Evolutionary conservation across 2,329 filamentous ascomycete genomes (phyloP).

Genomic region (Pseudogymnoascus sp.): DNA sequence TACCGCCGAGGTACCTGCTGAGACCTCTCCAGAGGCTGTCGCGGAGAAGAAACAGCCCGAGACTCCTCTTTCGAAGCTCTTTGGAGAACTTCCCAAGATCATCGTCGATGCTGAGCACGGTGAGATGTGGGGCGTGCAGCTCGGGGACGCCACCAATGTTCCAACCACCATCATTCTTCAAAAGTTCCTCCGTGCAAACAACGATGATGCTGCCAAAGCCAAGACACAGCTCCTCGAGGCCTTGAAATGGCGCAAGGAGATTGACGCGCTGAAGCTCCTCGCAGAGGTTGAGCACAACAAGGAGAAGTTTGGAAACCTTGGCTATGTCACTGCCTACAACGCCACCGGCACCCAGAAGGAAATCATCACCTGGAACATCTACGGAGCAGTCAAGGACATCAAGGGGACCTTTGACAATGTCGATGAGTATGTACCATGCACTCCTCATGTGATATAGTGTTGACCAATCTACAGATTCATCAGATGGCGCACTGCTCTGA

Average conservation of each 20-base stretch:
- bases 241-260: conserved; percentile 73
- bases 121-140: conserved; percentile 82
- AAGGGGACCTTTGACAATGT: conserved; percentile 74
- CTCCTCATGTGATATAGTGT: neutral
- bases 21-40: neutral
- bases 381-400: conserved; percentile 76
- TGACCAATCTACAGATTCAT: conserved; percentile 56
- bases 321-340: conserved; percentile 69
- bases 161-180: conserved; percentile 79
- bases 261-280: conserved; percentile 60
- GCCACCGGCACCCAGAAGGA: conserved; percentile 44
- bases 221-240: conserved; percentile 72
- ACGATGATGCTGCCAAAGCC: conserved; percentile 63
- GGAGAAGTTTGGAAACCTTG: conserved; percentile 67
- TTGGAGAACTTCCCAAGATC: conserved; percentile 49
- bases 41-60: neutral
- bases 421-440: conserved; percentile 54
- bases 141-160: conserved; percentile 47
- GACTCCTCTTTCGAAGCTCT: conserved; percentile 45
- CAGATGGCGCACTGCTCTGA: conserved; percentile 79
- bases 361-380: conserved; percentile 88
- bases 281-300: conserved; percentile 54
- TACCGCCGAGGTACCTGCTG: neutral
- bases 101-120: conserved; percentile 49
- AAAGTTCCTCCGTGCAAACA: conserved; percentile 90